Evolutionary conservation across 192 early-diverging fungal genomes (phyloP).

Genomic region (Lobosporangium transversale): DNA sequence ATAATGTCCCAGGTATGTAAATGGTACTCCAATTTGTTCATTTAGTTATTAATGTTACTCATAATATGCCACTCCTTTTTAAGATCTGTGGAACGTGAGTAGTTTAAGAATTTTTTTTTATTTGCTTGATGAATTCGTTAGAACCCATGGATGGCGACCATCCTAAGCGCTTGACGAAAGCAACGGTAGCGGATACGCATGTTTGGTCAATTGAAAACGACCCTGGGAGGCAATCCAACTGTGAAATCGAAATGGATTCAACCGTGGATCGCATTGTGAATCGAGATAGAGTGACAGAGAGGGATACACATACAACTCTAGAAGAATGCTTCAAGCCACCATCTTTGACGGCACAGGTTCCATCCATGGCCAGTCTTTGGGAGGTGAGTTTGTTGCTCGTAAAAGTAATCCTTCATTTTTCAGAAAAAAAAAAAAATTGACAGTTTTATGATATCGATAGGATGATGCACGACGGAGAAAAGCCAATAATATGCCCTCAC

Average conservation of each 20-base stretch:
- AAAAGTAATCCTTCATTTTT: not conserved
- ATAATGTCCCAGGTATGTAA: constrained; percentile 31
- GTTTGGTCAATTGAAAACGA: constrained; percentile 34
- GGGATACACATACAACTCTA: constrained; percentile 58
- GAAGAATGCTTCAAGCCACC: constrained; percentile 41
- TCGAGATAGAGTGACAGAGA: constrained; percentile 56
- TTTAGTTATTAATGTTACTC: too few relatives aligned
- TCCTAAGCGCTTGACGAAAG: constrained; percentile 24
- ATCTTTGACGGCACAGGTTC: constrained; percentile 34
- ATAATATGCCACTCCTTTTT: too few relatives aligned
- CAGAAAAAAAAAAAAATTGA: too few relatives aligned
- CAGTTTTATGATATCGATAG: too few relatives aligned
- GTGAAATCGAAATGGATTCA: constrained; percentile 83
- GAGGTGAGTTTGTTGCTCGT: constrained; percentile 34
- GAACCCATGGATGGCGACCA: constrained; percentile 24
- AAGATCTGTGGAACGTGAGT: too few relatives aligned
- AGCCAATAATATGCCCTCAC: constrained; percentile 30
- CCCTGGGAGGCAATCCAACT: constrained; percentile 64
- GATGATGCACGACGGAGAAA: constrained; percentile 40
- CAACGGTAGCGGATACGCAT: constrained; percentile 20
- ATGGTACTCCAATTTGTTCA: too few relatives aligned
- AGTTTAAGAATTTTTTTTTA: too few relatives aligned
- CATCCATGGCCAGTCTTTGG: constrained; percentile 45
- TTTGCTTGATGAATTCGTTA: too few relatives aligned
- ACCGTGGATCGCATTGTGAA: constrained; percentile 73